Evolutionary conservation across 495 filamentous ascomycete species (phyloP).

Genomic region (Podospora conica): DNA sequence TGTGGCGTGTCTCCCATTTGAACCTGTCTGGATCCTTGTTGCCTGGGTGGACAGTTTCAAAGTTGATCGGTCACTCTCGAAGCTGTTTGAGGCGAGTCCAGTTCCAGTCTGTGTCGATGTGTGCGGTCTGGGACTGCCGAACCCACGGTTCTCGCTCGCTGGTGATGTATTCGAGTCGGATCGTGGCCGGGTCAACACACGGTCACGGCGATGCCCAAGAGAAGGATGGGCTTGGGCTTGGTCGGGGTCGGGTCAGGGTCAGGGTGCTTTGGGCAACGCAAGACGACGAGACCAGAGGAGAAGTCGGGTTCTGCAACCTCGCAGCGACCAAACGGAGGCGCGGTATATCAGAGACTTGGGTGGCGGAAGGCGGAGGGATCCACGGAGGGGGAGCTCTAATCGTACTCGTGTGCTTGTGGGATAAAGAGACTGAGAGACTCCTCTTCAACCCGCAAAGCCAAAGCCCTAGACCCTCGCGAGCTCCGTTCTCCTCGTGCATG

Average conservation of each 20-base stretch:
- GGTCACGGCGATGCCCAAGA: background rate
- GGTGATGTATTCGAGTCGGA: background rate
- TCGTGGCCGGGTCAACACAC: background rate
- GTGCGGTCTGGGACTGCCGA: background rate
- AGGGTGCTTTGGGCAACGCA: background rate
- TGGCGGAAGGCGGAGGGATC: background rate
- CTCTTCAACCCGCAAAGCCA: background rate
- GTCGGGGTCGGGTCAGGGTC: background rate
- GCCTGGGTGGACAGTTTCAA: background rate
- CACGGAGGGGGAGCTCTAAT: background rate
- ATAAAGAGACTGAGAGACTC: background rate
- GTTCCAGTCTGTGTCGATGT: background rate
- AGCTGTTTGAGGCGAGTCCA: background rate
- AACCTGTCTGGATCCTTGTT: background rate
- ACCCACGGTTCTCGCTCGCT: background rate
- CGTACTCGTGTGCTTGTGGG: background rate
- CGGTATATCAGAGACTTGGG: background rate
- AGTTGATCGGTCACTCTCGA: background rate
- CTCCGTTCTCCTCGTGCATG: background rate
- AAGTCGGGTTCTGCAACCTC: background rate
- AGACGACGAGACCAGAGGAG: background rate
- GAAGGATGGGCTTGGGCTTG: background rate
- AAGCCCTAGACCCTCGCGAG: conserved; percentile 1
- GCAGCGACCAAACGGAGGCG: background rate
- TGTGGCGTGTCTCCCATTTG: conserved; percentile 39